Conservation (phyloP, 352 stramenopile species). For the Phytophthora uliginosa region DNA sequence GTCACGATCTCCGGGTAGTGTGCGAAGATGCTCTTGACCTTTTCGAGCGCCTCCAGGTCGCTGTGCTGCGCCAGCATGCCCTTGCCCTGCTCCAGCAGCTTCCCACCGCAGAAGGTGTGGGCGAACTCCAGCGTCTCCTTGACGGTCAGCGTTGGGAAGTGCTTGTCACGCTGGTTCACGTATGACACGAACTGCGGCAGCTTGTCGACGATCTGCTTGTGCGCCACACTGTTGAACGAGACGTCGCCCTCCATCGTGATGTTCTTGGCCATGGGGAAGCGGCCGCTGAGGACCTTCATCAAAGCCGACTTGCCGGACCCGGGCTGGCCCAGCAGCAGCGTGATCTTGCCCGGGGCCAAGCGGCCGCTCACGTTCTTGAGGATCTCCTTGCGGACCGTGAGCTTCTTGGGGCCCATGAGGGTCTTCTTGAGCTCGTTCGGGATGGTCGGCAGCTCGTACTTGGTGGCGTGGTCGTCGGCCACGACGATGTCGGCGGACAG, state of each 20-base stretch:
- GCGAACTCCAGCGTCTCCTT: constrained; percentile 66
- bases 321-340: constrained; percentile 18
- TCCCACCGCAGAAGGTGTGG: constrained; percentile 29
- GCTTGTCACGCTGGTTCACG: constrained; percentile 55
- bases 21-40: constrained; percentile 29
- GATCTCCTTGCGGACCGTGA: constrained; percentile 22
- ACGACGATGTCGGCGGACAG: constrained; percentile 6
- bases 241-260: constrained; percentile 17
- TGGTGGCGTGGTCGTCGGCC: constrained; percentile 6
- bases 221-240: constrained; percentile 20
- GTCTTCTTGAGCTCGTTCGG: constrained; percentile 8
- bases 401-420: constrained; percentile 2
- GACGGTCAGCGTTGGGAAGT: constrained; percentile 60
- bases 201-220: constrained; percentile 8
- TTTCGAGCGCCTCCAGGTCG: constrained; percentile 12
- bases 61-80: constrained; percentile 5
- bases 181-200: constrained; percentile 52
- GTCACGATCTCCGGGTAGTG: constrained; percentile 52
- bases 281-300: constrained; percentile 34
- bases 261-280: constrained; percentile 27
- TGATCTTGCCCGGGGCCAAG: constrained; percentile 27
- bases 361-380: constrained; percentile 20
- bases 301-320: constrained; percentile 35
- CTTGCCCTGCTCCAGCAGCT: constrained; percentile 23
- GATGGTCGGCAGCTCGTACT: constrained; percentile 5